phyloP scores from a whole-genome alignment of 2,329 filamentous ascomycete genomes.

The Curvularia sp. region DNA sequence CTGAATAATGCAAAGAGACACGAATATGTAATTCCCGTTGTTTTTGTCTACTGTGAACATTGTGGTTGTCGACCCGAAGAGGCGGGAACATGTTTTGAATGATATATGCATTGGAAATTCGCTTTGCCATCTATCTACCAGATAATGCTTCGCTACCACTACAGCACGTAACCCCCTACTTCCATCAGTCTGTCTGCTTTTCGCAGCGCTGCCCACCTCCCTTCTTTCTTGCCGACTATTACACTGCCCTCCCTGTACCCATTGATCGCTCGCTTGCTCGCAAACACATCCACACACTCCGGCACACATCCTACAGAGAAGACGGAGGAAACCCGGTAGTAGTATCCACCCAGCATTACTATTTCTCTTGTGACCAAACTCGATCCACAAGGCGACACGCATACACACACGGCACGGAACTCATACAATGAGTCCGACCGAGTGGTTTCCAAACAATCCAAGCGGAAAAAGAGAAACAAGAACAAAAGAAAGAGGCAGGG shows the following conservation, averaged over 20 bases:
- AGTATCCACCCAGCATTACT: not conserved
- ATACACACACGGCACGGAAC: not conserved
- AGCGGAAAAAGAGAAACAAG: slow-evolving; percentile 3
- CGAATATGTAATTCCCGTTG: not conserved
- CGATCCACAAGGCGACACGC: not conserved
- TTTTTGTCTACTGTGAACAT: not conserved
- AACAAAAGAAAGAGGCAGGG: slow-evolving; percentile 4
- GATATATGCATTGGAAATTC: slow-evolving; percentile 14
- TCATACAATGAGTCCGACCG: not conserved
- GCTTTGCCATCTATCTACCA: slow-evolving; percentile 17
- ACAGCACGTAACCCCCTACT: not conserved
- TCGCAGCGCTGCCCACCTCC: not conserved
- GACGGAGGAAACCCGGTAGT: not conserved
- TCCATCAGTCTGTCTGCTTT: not conserved
- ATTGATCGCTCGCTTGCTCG: not conserved
- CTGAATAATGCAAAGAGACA: slow-evolving; percentile 7
- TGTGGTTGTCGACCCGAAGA: not conserved
- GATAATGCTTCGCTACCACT: not conserved
- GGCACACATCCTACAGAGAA: not conserved
- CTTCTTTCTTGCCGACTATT: not conserved
- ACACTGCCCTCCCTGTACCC: not conserved
- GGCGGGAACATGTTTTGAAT: not conserved
- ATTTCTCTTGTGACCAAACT: not conserved
- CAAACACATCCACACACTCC: not conserved
- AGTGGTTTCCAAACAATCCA: not conserved